phyloP scores from a whole-genome alignment of 805 yeast species.

The Starmerella floris region DNA sequence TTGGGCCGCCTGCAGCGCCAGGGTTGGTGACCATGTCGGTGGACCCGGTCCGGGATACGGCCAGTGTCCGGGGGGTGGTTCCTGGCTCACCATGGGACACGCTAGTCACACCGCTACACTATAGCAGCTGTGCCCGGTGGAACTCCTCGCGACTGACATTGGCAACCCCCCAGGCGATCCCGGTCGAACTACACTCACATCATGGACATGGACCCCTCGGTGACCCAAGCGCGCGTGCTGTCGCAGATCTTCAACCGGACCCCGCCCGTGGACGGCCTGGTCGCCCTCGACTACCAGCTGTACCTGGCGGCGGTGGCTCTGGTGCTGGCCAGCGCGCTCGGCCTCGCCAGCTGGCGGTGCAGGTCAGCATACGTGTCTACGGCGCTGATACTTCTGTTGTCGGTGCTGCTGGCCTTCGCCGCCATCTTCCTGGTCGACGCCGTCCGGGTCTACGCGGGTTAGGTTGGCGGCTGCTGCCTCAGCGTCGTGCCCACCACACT shows the following conservation, averaged over 20 bases:
- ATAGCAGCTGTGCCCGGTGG: too few relatives aligned
- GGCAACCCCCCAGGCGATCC: too few relatives aligned
- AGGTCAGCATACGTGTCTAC: not conserved
- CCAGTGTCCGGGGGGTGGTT: too few relatives aligned
- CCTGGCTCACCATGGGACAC: too few relatives aligned
- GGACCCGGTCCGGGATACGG: too few relatives aligned
- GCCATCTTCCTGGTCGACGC: constrained; percentile 32
- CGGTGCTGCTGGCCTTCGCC: constrained; percentile 30
- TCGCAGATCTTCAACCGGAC: constrained; percentile 8
- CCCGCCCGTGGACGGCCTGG: constrained; percentile 18
- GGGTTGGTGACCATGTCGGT: too few relatives aligned
- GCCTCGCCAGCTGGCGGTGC: not conserved
- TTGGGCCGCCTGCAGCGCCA: too few relatives aligned
- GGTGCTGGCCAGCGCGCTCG: constrained; percentile 10
- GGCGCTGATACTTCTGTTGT: constrained; percentile 20
- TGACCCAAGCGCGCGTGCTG: not conserved
- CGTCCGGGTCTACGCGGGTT: constrained; percentile 35
- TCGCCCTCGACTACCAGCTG: constrained; percentile 21
- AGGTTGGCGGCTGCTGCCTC: constrained; percentile 14
- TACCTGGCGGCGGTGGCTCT: constrained; percentile 16
- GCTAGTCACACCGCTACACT: too few relatives aligned
- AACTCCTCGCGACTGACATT: too few relatives aligned
- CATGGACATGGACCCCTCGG: not conserved
- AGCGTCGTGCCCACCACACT: not conserved
- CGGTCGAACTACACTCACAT: too few relatives aligned